Percentiles rank a stretch among this genome's conserved stretches.
phyloP scores from a whole-genome alignment of 352 stramenopile genomes.

The Phytopythium delawarense region DNA sequence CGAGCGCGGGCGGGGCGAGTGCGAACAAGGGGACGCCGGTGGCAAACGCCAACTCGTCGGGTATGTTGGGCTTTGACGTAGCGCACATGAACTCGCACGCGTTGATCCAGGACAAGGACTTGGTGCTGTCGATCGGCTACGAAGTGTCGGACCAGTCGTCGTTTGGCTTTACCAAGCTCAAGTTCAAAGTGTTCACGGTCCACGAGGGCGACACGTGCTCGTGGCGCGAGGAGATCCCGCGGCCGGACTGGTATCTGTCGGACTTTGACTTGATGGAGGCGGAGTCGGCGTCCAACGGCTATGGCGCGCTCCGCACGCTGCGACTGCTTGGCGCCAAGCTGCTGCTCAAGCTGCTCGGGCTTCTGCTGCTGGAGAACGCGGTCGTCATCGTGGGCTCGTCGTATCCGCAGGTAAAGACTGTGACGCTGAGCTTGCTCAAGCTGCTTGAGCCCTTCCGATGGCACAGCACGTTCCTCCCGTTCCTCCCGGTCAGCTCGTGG shows the following conservation, averaged over 20 bases:
- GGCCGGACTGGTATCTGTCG: conserved; percentile 70
- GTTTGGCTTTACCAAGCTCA: conserved; percentile 31
- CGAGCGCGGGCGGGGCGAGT: background rate
- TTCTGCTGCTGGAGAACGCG: conserved; percentile 69
- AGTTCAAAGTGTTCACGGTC: conserved; percentile 68
- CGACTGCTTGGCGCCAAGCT: conserved; percentile 63
- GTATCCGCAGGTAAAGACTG: conserved; percentile 72
- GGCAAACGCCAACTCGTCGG: conserved; percentile 14
- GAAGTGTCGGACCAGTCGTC: conserved; percentile 23
- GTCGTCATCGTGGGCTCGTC: conserved; percentile 72
- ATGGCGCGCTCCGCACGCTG: conserved; percentile 50
- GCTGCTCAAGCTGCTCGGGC: conserved; percentile 62
- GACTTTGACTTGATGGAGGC: conserved; percentile 54
- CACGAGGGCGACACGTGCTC: conserved; percentile 42
- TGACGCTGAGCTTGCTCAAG: conserved; percentile 62
- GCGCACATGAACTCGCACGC: conserved; percentile 72
- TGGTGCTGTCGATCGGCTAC: conserved; percentile 71
- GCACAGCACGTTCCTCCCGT: conserved; percentile 77
- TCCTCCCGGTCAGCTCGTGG: conserved; percentile 70
- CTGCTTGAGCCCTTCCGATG: conserved; percentile 77
- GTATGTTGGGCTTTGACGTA: conserved; percentile 75
- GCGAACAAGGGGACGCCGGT: conserved; percentile 17
- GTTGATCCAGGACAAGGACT: conserved; percentile 58
- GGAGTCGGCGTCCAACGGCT: conserved; percentile 29
- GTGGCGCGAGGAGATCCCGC: conserved; percentile 66